Conservation (phyloP, 2,329 filamentous ascomycete species). For the Emergomyces orientalis region DNA sequence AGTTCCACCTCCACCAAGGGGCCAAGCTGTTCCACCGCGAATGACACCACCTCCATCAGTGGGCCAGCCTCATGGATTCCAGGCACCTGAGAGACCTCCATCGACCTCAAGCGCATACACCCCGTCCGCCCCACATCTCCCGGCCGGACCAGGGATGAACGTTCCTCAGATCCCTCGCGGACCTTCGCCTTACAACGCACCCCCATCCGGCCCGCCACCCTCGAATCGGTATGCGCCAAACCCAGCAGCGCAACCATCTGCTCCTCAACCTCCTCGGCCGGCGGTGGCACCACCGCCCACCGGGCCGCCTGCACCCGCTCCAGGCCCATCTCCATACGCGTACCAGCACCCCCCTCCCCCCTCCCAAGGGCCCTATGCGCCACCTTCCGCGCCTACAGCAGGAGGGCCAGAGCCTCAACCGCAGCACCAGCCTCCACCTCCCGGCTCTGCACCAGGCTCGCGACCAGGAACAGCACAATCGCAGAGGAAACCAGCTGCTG, state of each 20-base stretch:
- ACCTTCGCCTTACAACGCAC: constrained; percentile 76
- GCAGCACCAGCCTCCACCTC: constrained; percentile 27
- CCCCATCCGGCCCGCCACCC: constrained; percentile 60
- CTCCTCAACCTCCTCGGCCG: constrained; percentile 37
- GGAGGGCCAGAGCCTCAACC: constrained; percentile 21
- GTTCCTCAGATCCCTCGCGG: constrained; percentile 58
- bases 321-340: constrained; percentile 51
- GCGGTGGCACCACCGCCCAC: constrained; percentile 43
- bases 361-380: constrained; percentile 33
- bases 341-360: constrained; percentile 29
- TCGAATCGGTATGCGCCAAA: constrained; percentile 67
- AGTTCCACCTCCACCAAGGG: constrained; percentile 36
- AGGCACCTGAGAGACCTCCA: constrained; percentile 43
- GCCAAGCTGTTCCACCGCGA: constrained; percentile 45
- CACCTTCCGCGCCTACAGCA: constrained; percentile 31
- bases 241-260: constrained; percentile 47
- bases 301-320: constrained; percentile 28
- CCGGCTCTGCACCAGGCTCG: constrained; percentile 36
- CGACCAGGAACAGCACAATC: constrained; percentile 43
- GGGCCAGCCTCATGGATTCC: constrained; percentile 45
- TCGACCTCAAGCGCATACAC: constrained; percentile 57
- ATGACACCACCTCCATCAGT: constrained; percentile 61
- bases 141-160: constrained; percentile 27
- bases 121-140: constrained; percentile 44
- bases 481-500: constrained; percentile 41